A percentile compares a stretch with the other conserved stretches of the same genome.
These are phyloP conservation scores for Nakazawaea siamensis DNA, from an alignment of 805 yeast species.

Conservation along the genomic window DNA sequence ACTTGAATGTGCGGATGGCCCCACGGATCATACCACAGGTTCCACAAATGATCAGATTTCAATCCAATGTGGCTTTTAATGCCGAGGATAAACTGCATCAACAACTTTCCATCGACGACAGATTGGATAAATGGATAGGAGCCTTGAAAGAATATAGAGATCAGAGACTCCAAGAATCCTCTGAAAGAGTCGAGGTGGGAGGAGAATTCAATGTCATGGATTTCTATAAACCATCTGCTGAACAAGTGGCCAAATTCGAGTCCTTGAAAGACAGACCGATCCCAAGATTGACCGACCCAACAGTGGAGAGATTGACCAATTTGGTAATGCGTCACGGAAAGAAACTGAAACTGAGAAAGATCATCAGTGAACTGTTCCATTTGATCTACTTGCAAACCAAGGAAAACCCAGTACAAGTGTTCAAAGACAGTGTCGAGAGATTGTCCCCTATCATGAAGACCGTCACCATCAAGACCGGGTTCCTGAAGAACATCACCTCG, in stretches of 20 bases:
- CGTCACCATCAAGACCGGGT: slow-evolving; percentile 72
- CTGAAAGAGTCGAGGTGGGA: too few relatives aligned
- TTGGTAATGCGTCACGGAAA: slow-evolving; percentile 90
- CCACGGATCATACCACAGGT: too few relatives aligned
- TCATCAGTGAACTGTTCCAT: slow-evolving; percentile 71
- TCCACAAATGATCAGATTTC: slow-evolving; percentile 2
- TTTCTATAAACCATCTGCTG: slow-evolving; percentile 45
- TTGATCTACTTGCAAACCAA: slow-evolving; percentile 66
- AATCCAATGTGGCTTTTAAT: background rate
- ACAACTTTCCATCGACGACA: slow-evolving; percentile 13
- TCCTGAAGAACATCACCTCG: slow-evolving; percentile 72
- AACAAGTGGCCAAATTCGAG: slow-evolving; percentile 53
- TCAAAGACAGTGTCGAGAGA: slow-evolving; percentile 67
- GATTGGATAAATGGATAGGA: slow-evolving; percentile 21
- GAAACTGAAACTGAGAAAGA: slow-evolving; percentile 70
- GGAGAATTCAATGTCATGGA: slow-evolving; percentile 9
- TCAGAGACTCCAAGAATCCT: slow-evolving; percentile 4
- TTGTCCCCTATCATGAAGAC: slow-evolving; percentile 81
- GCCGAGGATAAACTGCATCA: slow-evolving; percentile 6
- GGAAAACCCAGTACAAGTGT: slow-evolving; percentile 69
- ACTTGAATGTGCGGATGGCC: too few relatives aligned
- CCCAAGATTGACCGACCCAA: slow-evolving; percentile 61
- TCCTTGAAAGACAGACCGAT: slow-evolving; percentile 38
- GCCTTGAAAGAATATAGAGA: slow-evolving; percentile 19
- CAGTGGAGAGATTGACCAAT: slow-evolving; percentile 70